Evolutionary conservation across 441 rosid genomes (phyloP).

Genomic region (Populus hybrid): DNA sequence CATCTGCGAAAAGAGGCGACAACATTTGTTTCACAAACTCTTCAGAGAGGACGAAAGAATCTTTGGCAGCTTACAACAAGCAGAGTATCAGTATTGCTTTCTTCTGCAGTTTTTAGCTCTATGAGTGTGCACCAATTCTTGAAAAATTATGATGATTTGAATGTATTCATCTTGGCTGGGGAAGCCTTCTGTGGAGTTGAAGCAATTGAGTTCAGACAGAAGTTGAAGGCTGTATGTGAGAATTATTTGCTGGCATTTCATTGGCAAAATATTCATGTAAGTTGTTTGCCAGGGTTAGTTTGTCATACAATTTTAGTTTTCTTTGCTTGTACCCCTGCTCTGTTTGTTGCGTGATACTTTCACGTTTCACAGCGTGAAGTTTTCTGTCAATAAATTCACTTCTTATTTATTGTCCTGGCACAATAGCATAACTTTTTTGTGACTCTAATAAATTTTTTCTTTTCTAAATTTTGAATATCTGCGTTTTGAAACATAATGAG

Average conservation of each 20-base stretch:
- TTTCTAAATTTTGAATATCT: no score
- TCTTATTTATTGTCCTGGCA: background rate
- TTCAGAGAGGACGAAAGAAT: slow-evolving; percentile 88
- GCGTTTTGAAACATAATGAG: background rate
- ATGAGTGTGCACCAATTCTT: slow-evolving; percentile 94
- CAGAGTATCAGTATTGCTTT: slow-evolving; percentile 88
- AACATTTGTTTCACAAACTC: slow-evolving; percentile 80
- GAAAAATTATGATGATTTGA: slow-evolving; percentile 88
- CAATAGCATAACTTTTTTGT: background rate
- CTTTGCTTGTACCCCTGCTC: slow-evolving; percentile 1
- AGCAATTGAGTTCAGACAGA: slow-evolving; percentile 92
- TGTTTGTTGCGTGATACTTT: background rate
- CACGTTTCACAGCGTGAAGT: background rate
- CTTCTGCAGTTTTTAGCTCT: slow-evolving; percentile 78
- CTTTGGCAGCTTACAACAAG: slow-evolving; percentile 99
- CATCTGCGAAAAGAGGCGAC: slow-evolving; percentile 84
- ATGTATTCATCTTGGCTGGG: slow-evolving; percentile 86
- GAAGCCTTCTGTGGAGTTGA: slow-evolving; percentile 96
- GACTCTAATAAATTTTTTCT: background rate
- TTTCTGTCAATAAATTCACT: background rate
- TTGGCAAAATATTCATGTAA: slow-evolving; percentile 84
- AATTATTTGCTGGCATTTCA: slow-evolving; percentile 84
- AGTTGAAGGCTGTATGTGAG: slow-evolving; percentile 85
- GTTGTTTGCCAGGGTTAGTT: slow-evolving; percentile 26
- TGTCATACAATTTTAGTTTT: slow-evolving; percentile 12